Percentiles rank a stretch among this genome's conserved stretches.
Conservation (phyloP, 257 asterid species). For the Ligustrum vulgare region DNA sequence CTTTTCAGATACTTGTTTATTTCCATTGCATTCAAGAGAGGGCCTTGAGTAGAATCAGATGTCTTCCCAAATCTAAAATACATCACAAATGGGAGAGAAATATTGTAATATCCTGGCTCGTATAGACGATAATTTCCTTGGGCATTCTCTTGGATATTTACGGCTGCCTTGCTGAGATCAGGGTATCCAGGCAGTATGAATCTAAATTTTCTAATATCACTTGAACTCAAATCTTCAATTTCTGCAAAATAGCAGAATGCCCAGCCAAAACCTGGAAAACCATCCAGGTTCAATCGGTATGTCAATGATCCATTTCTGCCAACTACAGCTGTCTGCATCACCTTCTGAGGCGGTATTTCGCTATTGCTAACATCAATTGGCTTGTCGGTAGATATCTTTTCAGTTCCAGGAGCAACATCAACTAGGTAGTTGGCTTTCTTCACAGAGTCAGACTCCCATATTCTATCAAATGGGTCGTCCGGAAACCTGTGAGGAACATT, state of each 20-base stretch:
- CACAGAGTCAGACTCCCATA: constrained; percentile 84
- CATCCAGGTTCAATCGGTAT: constrained; percentile 87
- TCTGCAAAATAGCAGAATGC: constrained; percentile 92
- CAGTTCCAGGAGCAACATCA: constrained; percentile 94
- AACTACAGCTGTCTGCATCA: constrained; percentile 98
- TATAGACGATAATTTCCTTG: constrained; percentile 78
- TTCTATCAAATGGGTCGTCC: constrained; percentile 90
- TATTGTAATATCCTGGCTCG: constrained; percentile 87
- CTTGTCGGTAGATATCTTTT: constrained; percentile 62
- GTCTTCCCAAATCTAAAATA: constrained; percentile 77
- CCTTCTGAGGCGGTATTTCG: constrained; percentile 89
- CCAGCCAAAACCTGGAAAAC: constrained; percentile 92
- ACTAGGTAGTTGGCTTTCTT: constrained; percentile 91
- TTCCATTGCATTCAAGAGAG: constrained; percentile 94
- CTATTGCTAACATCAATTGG: constrained; percentile 64
- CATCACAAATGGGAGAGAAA: constrained; percentile 83
- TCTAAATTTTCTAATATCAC: constrained; percentile 70
- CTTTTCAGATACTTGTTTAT: constrained; percentile 68
- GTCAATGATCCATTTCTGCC: constrained; percentile 89
- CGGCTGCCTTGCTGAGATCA: constrained; percentile 74
- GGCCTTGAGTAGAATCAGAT: constrained; percentile 85
- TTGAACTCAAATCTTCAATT: constrained; percentile 68
- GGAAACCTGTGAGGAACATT: constrained; percentile 61
- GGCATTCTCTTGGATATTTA: constrained; percentile 94
- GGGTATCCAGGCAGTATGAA: constrained; percentile 69